Conservation (phyloP, 805 yeast species). For the Saturnispora ahearnii region DNA sequence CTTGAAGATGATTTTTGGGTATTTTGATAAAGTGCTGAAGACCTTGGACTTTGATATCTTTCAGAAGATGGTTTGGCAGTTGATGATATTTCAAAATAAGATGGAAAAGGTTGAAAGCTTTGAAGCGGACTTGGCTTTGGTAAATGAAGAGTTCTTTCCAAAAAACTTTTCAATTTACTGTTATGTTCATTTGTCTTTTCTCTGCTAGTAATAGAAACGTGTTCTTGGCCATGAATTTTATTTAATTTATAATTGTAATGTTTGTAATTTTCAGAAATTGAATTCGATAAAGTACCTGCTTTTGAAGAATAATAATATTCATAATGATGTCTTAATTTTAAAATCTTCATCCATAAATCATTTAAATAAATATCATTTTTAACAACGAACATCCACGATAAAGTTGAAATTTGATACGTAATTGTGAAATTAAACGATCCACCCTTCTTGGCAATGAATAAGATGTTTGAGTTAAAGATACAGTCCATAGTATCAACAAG, state of each 20-base stretch:
- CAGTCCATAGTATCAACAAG: conserved; percentile 26
- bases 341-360: conserved; percentile 39
- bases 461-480: conserved; percentile 27
- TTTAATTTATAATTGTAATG: conserved; percentile 24
- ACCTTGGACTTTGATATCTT: background rate
- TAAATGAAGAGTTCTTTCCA: conserved; percentile 21
- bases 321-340: conserved; percentile 29
- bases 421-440: conserved; percentile 30
- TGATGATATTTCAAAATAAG: conserved; percentile 1
- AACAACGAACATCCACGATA: conserved; percentile 52
- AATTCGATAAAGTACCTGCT: conserved; percentile 22
- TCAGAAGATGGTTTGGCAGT: background rate
- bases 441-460: conserved; percentile 30
- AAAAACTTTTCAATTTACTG: conserved; percentile 25
- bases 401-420: conserved; percentile 35
- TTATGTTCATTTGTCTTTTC: conserved; percentile 26
- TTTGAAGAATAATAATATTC: conserved; percentile 29
- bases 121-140: conserved; percentile 4
- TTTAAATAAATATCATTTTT: conserved; percentile 50
- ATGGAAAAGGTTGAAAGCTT: background rate
- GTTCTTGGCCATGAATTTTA: conserved; percentile 16
- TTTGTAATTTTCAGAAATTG: conserved; percentile 24
- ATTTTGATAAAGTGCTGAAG: background rate
- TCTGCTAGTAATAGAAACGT: conserved; percentile 13
- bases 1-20: background rate